Conservation (phyloP, 2,329 filamentous ascomycete genomes). For the Ophiostoma sp. region DNA sequence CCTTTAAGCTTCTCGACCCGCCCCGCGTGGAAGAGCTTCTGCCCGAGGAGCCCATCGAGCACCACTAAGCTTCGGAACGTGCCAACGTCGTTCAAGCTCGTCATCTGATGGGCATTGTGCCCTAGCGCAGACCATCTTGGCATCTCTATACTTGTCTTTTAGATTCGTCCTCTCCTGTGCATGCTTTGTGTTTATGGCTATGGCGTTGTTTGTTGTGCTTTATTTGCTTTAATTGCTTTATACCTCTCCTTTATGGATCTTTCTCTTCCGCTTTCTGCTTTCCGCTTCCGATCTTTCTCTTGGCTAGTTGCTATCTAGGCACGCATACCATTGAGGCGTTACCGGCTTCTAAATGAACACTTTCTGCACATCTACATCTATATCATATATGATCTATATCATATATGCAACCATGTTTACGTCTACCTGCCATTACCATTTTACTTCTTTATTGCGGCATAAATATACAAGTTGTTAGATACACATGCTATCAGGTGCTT, state of each 20-base stretch:
- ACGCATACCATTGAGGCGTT: too few relatives aligned
- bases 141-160: neutral
- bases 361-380: too few relatives aligned
- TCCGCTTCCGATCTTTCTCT: neutral
- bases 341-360: too few relatives aligned
- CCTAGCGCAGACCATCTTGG: neutral
- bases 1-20: slow-evolving; percentile 51
- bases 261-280: neutral
- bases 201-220: slow-evolving; percentile 5
- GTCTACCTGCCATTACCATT: neutral
- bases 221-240: neutral
- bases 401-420: too few relatives aligned
- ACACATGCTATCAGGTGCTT: neutral
- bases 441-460: slow-evolving; percentile 12
- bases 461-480: neutral
- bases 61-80: slow-evolving; percentile 36
- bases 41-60: slow-evolving; percentile 79
- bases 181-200: neutral
- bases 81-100: too few relatives aligned
- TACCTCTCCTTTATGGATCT: neutral
- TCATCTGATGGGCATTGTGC: too few relatives aligned
- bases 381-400: neutral
- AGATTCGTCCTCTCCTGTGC: neutral
- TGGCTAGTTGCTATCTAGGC: too few relatives aligned
- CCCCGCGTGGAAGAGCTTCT: slow-evolving; percentile 59